Base-by-base conservation (phyloP, 305 asterid genomes). In the Stenogyne calaminthoides region DNA sequence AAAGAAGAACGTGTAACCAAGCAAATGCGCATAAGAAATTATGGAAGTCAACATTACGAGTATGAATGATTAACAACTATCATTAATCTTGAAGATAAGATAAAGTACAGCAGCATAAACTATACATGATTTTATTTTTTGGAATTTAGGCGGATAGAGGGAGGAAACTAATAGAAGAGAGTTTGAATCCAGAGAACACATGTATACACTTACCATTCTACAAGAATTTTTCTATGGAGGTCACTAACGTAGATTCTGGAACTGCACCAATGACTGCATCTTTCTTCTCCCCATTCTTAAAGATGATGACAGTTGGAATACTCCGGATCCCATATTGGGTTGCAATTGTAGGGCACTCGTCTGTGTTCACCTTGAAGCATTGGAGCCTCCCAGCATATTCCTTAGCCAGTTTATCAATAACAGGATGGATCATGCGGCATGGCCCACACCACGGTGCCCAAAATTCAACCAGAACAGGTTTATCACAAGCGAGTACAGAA, bases 361-460 rank as follows among this genome's bases (percentile, higher is more conserved):
- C 97, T 0, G 98, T 93, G 77, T 93, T 93, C 10, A 93, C 88
- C 89, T 93, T 91, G 86, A 57, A 93, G 86, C 88, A 89, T 72
- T 87, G 86, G 47, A 93, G 90, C 85, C 86, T 89, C 64, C 91
- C 97, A 0, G 84, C 70, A 44, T 84, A 93, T 7, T 85, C 76
- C 81, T 85, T 86, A 9, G 97, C 92, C 71, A 93, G 84, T 63
- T 91, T 91, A 74, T 87, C 94, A 4, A 93, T 83, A 65, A 91
- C 80, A 0, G 97, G 96, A 71, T 91, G 96, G 71, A 93, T 88
- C 92, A 93, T 93, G 47, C 89, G 89, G 83, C 98, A 93, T 0
- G 98, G 98, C 46, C 98, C 97, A 44, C 98, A 93, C 97, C 97
- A 93, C 0, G 97, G 97, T 25, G 98, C 98, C 97, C 98, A 93